phyloP scores from a whole-genome alignment of 768 basidiomycete species.

The Bullera alba region DNA sequence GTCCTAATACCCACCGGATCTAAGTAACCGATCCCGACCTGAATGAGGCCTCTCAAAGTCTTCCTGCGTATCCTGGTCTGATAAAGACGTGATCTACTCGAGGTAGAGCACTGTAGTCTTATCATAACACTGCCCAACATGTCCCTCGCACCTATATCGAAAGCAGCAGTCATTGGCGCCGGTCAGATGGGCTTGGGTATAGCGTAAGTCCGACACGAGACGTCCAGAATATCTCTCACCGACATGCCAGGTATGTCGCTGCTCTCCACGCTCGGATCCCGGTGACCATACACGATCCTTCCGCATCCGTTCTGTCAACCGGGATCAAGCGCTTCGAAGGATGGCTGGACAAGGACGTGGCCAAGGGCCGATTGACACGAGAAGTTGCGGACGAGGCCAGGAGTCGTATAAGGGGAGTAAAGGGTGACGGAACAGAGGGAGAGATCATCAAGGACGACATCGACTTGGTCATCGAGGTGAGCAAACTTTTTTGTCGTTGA shows the following conservation, averaged over 20 bases:
- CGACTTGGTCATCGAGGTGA: constrained; percentile 84
- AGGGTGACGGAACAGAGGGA: constrained; percentile 44
- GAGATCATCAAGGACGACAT: constrained; percentile 63
- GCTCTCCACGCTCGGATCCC: constrained; percentile 78
- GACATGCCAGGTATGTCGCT: constrained; percentile 43
- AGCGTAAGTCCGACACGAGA: constrained; percentile 57
- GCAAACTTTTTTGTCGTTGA: constrained; percentile 18
- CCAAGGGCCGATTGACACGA: constrained; percentile 66
- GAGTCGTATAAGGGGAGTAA: constrained; percentile 51
- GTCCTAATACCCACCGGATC: too few species aligned
- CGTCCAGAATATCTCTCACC: not conserved
- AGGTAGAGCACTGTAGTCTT: too few species aligned
- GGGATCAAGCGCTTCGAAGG: constrained; percentile 70
- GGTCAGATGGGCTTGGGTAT: constrained; percentile 73
- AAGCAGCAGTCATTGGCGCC: constrained; percentile 39
- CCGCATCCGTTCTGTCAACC: constrained; percentile 63
- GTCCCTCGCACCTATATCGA: constrained; percentile 15
- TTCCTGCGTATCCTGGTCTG: too few species aligned
- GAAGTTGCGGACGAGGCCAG: constrained; percentile 68
- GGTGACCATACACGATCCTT: constrained; percentile 77
- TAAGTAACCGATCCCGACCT: too few species aligned
- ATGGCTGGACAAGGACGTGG: constrained; percentile 79
- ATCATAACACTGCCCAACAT: too few species aligned
- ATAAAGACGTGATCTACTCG: too few species aligned
- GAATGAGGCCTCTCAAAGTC: too few species aligned